These are phyloP conservation scores for Salix koriyanagi DNA, from an alignment of 345 rosid genomes.

Conservation along the genomic window DNA sequence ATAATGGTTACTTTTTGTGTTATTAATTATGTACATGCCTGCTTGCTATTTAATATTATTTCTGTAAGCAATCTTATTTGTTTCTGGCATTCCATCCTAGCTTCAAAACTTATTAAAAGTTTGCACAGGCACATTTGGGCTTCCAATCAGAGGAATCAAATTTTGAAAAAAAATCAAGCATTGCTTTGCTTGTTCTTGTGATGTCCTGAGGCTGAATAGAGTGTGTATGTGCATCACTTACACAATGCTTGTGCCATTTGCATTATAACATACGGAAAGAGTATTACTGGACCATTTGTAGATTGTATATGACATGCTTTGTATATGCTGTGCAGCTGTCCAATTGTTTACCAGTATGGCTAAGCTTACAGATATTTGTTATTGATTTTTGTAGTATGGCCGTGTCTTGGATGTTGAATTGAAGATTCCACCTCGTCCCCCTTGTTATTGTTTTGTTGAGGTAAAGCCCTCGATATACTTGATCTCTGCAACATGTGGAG, in stretches of 20 bases:
- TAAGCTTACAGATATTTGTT: background rate
- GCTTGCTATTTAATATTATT: background rate
- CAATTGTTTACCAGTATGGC: background rate
- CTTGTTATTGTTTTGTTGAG: constrained; percentile 95
- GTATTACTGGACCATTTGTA: background rate
- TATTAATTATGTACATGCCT: background rate
- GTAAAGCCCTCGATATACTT: constrained; percentile 29
- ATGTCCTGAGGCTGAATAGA: background rate
- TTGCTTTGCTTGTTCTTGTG: background rate
- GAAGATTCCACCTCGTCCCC: constrained; percentile 96
- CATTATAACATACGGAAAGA: background rate
- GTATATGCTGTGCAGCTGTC: background rate
- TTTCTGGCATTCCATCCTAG: background rate
- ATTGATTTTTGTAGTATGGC: constrained; percentile 55
- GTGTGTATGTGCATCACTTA: background rate
- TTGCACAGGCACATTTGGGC: background rate
- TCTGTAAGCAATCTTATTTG: background rate
- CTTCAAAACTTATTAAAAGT: background rate
- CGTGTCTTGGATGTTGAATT: constrained; percentile 34
- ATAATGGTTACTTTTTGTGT: background rate
- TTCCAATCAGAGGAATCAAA: background rate
- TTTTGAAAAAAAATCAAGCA: background rate
- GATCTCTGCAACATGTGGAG: background rate
- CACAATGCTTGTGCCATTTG: background rate
- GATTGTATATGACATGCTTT: background rate